These are phyloP conservation scores for Vitis hybrid DNA, from an alignment of 177 flowering plant species.

Conservation along the genomic window DNA sequence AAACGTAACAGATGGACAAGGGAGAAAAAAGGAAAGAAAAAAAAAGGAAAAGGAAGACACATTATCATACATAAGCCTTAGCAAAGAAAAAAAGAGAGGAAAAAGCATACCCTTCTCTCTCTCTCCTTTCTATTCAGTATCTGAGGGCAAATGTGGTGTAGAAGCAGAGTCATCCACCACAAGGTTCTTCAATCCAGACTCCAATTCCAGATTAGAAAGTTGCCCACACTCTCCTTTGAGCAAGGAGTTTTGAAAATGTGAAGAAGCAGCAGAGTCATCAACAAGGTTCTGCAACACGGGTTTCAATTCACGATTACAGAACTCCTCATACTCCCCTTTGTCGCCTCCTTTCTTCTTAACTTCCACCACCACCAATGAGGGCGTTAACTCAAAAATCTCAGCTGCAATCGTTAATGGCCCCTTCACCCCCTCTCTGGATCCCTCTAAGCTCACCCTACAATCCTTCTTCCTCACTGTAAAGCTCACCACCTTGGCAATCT, in stretches of 20 bases:
- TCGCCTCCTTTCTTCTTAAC: constrained; percentile 88
- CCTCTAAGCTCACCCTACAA: constrained; percentile 76
- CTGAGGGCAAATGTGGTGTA: constrained; percentile 46
- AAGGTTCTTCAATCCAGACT: constrained; percentile 64
- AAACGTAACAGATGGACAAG: background rate
- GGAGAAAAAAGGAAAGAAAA: background rate
- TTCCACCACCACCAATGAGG: constrained; percentile 72
- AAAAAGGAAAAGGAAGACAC: background rate
- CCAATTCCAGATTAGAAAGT: constrained; percentile 61
- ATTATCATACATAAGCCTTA: constrained; percentile 18
- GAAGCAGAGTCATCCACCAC: constrained; percentile 16
- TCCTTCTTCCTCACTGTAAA: constrained; percentile 85
- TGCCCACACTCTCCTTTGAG: constrained; percentile 68
- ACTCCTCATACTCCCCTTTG: constrained; percentile 70
- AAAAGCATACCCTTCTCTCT: constrained; percentile 31
- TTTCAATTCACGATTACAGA: constrained; percentile 60
- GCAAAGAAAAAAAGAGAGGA: constrained; percentile 1
- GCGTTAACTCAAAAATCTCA: constrained; percentile 85
- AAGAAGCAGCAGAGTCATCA: constrained; percentile 15
- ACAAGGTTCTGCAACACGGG: constrained; percentile 65
- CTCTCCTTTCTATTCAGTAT: constrained; percentile 49
- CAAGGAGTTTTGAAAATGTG: no score
- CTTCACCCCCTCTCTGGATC: constrained; percentile 68
- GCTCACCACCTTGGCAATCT: constrained; percentile 80
- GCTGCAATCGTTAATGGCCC: constrained; percentile 81